Evolutionary conservation across 2,329 filamentous ascomycete species (phyloP).

Genomic region (Fusarium circinatum): DNA sequence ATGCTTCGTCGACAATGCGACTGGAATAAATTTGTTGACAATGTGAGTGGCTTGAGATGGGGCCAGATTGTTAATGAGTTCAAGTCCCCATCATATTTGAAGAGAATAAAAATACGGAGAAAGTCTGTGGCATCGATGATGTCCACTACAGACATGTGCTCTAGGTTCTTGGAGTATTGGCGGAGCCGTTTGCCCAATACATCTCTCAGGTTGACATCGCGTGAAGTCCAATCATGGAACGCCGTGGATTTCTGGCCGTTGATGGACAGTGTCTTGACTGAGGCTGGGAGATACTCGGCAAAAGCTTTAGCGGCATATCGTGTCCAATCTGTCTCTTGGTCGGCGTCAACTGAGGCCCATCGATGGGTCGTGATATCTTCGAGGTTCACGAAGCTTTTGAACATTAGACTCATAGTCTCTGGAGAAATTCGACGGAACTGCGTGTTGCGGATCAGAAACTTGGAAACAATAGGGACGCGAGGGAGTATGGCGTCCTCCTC

Average conservation of each 20-base stretch:
- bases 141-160: slow-evolving; percentile 10
- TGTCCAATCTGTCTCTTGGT: too few relatives aligned
- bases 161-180: neutral
- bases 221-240: neutral
- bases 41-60: neutral
- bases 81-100: too few relatives aligned
- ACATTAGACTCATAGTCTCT: neutral
- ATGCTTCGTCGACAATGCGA: accelerated
- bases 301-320: neutral
- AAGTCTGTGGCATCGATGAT: neutral
- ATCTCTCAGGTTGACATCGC: too few relatives aligned
- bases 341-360: neutral
- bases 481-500: neutral
- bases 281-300: neutral
- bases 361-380: neutral
- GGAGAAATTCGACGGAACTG: slow-evolving; percentile 3
- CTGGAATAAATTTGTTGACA: slow-evolving; percentile 1
- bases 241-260: neutral
- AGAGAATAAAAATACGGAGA: too few relatives aligned
- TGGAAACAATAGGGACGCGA: neutral
- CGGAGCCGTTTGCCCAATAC: too few relatives aligned
- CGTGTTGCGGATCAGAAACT: slow-evolving; percentile 11
- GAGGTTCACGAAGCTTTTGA: neutral
- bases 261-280: slow-evolving; percentile 4
- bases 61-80: neutral